These are phyloP conservation scores for Saccharomyces eubayanus DNA, from an alignment of 805 yeast genomes.

Conservation along the genomic window DNA sequence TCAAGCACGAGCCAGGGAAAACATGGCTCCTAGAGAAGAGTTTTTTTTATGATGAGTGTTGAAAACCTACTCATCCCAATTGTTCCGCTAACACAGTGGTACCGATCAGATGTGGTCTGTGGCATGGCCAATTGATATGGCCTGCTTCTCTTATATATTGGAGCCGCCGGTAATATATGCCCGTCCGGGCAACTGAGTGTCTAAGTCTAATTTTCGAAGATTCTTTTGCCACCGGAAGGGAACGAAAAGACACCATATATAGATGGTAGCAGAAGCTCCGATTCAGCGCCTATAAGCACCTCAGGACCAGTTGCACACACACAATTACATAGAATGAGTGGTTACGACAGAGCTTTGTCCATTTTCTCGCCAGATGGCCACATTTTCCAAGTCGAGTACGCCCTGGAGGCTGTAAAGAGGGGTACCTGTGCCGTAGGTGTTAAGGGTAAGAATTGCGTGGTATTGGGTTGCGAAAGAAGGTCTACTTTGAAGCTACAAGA, in stretches of 20 bases:
- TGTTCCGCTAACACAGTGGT: not conserved
- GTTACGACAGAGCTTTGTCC: constrained; percentile 97
- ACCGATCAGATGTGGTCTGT: not conserved
- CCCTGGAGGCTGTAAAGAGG: constrained; percentile 93
- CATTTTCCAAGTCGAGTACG: constrained; percentile 97
- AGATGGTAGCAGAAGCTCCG: not conserved
- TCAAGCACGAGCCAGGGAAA: not conserved
- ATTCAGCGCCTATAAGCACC: not conserved
- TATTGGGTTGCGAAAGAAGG: constrained; percentile 93
- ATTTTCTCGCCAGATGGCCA: constrained; percentile 99
- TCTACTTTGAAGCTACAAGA: constrained; percentile 92
- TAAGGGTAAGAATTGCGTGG: constrained; percentile 81
- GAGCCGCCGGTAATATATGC: too few relatives aligned
- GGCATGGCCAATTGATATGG: not conserved
- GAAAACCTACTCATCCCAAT: not conserved
- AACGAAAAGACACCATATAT: not conserved
- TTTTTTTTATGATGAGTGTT: too few relatives aligned
- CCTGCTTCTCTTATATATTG: not conserved
- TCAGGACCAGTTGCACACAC: not conserved
- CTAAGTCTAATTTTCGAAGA: not conserved
- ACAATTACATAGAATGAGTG: constrained; percentile 57
- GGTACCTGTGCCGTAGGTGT: constrained; percentile 98
- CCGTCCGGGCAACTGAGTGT: not conserved
- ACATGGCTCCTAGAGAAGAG: not conserved
- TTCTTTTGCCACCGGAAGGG: not conserved